Evolutionary conservation across 139 green algal species (phyloP), one percentile per base, ranked within the genome.

Genomic region (Zygnema cylindricum): DNA sequence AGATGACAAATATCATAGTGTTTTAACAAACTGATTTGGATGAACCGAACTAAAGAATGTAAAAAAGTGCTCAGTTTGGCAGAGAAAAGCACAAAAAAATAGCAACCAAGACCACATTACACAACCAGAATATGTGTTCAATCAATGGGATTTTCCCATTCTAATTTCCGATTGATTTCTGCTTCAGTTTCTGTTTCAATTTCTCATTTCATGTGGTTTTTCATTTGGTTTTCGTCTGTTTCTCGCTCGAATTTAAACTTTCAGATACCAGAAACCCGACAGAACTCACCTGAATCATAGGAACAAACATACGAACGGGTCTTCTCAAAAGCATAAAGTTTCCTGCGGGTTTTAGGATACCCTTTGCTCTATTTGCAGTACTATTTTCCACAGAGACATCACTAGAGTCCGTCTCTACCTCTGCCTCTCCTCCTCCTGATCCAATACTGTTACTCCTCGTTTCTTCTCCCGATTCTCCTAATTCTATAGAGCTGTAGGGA

Each of bases 211-310:
- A n/a, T n/a, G n/a, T n/a, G n/a, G n/a, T n/a, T n/a, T n/a, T n/a
- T n/a, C n/a, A n/a, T n/a, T n/a, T n/a, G n/a, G n/a, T n/a, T n/a
- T n/a, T n/a, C n/a, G n/a, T n/a, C n/a, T n/a, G n/a, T n/a, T n/a
- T 30, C 57, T 73, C 30, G 30, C 57, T 73, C 57, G 30, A 39
- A 73, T 73, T 39, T 30, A 73, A 30, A 73, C 30, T 30, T 73
- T 39, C 30, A 73, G 30, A 30, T 73, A 30, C 30, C 30, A 39
- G 30, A 73, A 30, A 73, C 30, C 30, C 57, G 30, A 30, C 57
- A 30, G 38, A 16, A 79, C 71, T 11, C 39, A 79, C 71, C 71
- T 79, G 71, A 49, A 16, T 79, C 7, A 79, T 79, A 16, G 71
- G 71, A 57, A 79, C 71, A 79, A 16, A 3, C 71, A 79, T 79